Evolutionary conservation across 805 yeast species (phyloP).

Genomic region (Saturnispora halmiae): DNA sequence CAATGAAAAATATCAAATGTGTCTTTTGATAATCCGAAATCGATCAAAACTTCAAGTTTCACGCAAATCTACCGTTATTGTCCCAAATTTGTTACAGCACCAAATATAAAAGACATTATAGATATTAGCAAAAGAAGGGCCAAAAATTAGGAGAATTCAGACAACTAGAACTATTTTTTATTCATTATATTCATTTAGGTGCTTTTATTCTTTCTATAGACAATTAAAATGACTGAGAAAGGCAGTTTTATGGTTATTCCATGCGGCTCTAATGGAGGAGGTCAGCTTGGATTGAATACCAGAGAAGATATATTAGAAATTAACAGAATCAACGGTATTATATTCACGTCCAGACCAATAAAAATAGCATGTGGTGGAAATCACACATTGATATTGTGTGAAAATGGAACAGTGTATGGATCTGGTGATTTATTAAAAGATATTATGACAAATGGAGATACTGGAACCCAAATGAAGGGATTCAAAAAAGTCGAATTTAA

Average conservation of each 20-base stretch:
- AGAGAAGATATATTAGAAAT: slow-evolving; percentile 36
- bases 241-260: slow-evolving; percentile 30
- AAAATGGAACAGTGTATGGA: slow-evolving; percentile 43
- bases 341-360: slow-evolving; percentile 4
- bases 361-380: slow-evolving; percentile 75
- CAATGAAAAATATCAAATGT: too few species aligned
- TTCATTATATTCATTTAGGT: neutral
- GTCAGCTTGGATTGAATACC: slow-evolving; percentile 59
- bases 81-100: too few species aligned
- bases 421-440: slow-evolving; percentile 35
- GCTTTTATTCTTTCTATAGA: neutral
- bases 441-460: neutral
- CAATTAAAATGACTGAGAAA: neutral
- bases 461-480: neutral
- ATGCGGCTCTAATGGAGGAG: slow-evolving; percentile 81
- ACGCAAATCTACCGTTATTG: too few species aligned
- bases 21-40: too few species aligned
- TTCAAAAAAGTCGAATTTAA: neutral
- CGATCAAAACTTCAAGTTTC: too few species aligned
- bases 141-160: too few species aligned
- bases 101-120: too few species aligned
- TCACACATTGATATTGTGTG: slow-evolving; percentile 57
- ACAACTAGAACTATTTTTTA: too few species aligned
- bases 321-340: slow-evolving; percentile 17
- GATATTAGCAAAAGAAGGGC: too few species aligned